A percentile compares a stretch with the other conserved stretches of the same genome.
Conservation (phyloP, 192 early-diverging fungal genomes). For the Coemansia sp. region DNA sequence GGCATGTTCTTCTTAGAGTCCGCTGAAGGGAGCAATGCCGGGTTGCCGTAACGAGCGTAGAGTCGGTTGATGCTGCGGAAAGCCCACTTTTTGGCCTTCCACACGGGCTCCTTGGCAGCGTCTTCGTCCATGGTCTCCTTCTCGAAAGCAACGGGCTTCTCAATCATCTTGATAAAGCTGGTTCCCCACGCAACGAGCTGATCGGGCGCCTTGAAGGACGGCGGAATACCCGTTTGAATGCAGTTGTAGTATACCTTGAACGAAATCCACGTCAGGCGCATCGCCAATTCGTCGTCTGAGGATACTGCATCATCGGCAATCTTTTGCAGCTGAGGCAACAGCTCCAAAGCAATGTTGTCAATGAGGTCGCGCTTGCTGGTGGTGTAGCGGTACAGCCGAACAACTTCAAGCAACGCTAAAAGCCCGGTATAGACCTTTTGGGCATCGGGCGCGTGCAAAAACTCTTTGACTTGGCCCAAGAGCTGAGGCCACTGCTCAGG, state of each 20-base stretch:
- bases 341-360: slow-evolving; percentile 66
- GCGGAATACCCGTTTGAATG: slow-evolving; percentile 59
- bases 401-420: slow-evolving; percentile 73
- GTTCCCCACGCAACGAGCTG: slow-evolving; percentile 88
- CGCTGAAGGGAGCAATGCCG: slow-evolving; percentile 57
- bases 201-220: slow-evolving; percentile 61
- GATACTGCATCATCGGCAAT: slow-evolving; percentile 68
- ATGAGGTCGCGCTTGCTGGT: slow-evolving; percentile 64
- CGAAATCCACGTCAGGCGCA: slow-evolving; percentile 79
- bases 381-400: slow-evolving; percentile 76
- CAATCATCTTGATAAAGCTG: slow-evolving; percentile 76
- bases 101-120: slow-evolving; percentile 78
- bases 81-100: slow-evolving; percentile 96
- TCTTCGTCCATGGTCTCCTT: slow-evolving; percentile 63
- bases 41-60: slow-evolving; percentile 73
- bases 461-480: slow-evolving; percentile 60
- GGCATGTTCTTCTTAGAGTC: slow-evolving; percentile 48
- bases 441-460: slow-evolving; percentile 65
- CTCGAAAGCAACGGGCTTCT: slow-evolving; percentile 63
- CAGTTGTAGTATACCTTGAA: slow-evolving; percentile 78
- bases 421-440: slow-evolving; percentile 75
- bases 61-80: slow-evolving; percentile 83
- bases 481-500: slow-evolving; percentile 80
- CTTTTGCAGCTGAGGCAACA: slow-evolving; percentile 75
- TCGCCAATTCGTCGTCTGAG: slow-evolving; percentile 69